These are phyloP conservation scores for Phytophthora europaea DNA, from an alignment of 352 stramenopile species.

Conservation along the genomic window DNA sequence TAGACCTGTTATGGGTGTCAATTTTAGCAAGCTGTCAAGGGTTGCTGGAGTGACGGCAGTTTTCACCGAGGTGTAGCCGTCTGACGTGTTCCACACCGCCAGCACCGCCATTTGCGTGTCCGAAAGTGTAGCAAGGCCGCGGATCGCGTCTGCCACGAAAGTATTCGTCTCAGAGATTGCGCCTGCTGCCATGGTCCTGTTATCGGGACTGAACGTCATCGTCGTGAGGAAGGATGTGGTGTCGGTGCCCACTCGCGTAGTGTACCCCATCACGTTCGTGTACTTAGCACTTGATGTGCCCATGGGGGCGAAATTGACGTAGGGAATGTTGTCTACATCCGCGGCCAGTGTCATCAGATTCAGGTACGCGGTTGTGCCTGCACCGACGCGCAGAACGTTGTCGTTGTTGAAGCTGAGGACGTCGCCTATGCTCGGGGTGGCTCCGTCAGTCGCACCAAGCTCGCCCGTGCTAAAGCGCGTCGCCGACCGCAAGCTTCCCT, in stretches of 20 bases:
- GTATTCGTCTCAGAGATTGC: slow-evolving; percentile 31
- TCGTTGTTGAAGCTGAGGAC: slow-evolving; percentile 51
- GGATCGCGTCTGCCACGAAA: slow-evolving; percentile 43
- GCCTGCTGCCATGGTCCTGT: slow-evolving; percentile 46
- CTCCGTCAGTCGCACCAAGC: slow-evolving; percentile 32
- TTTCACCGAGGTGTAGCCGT: background rate
- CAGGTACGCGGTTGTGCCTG: slow-evolving; percentile 78
- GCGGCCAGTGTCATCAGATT: slow-evolving; percentile 38
- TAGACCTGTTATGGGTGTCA: no score
- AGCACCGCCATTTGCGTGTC: slow-evolving; percentile 59
- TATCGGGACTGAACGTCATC: slow-evolving; percentile 35
- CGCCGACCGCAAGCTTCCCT: slow-evolving; percentile 32
- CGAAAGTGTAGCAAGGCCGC: slow-evolving; percentile 66
- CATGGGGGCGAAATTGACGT: slow-evolving; percentile 65
- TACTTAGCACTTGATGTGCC: slow-evolving; percentile 44
- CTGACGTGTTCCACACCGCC: background rate
- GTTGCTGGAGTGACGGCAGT: slow-evolving; percentile 36
- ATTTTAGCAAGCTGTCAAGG: slow-evolving; percentile 37
- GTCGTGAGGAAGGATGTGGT: slow-evolving; percentile 60
- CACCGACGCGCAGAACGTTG: slow-evolving; percentile 56
- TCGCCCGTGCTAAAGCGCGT: slow-evolving; percentile 54
- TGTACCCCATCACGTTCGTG: slow-evolving; percentile 69
- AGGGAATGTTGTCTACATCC: slow-evolving; percentile 29
- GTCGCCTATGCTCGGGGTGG: slow-evolving; percentile 34
- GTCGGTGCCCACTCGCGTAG: slow-evolving; percentile 16